These are phyloP conservation scores for Mycena kentingensis DNA, from an alignment of 768 basidiomycete genomes.

Conservation along the genomic window DNA sequence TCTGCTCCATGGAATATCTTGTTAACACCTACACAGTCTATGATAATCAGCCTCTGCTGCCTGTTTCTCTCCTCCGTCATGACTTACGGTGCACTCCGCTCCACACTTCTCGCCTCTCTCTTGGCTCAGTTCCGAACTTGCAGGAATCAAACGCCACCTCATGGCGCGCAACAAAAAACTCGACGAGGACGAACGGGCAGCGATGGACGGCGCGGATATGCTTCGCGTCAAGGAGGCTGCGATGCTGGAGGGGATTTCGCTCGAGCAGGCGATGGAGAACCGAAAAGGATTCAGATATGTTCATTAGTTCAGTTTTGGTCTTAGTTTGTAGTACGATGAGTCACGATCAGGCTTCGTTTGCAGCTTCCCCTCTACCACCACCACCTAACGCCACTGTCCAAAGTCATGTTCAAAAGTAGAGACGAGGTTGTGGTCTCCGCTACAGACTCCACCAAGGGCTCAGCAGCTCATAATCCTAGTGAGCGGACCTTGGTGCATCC, in stretches of 20 bases:
- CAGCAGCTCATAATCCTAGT: too few relatives aligned
- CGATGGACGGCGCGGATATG: constrained; percentile 26
- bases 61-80: constrained; percentile 28
- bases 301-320: too few relatives aligned
- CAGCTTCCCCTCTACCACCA: too few relatives aligned
- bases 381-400: too few relatives aligned
- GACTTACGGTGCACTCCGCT: constrained; percentile 24
- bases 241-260: constrained; percentile 56
- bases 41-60: constrained; percentile 46
- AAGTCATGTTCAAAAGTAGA: too few relatives aligned
- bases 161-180: constrained; percentile 52
- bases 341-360: too few relatives aligned
- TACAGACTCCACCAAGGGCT: too few relatives aligned
- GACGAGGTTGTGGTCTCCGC: too few relatives aligned
- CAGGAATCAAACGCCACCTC: constrained; percentile 50
- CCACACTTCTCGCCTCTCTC: not conserved
- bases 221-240: constrained; percentile 60
- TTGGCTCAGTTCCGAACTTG: not conserved
- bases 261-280: constrained; percentile 59
- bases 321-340: too few relatives aligned
- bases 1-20: too few relatives aligned
- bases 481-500: too few relatives aligned
- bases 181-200: constrained; percentile 31
- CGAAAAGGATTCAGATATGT: constrained; percentile 62
- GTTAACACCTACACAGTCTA: too few relatives aligned